Percentiles rank a stretch among this genome's conserved stretches.
phyloP scores from a whole-genome alignment of 495 filamentous ascomycete species.

The Hypoxylon rickii region DNA sequence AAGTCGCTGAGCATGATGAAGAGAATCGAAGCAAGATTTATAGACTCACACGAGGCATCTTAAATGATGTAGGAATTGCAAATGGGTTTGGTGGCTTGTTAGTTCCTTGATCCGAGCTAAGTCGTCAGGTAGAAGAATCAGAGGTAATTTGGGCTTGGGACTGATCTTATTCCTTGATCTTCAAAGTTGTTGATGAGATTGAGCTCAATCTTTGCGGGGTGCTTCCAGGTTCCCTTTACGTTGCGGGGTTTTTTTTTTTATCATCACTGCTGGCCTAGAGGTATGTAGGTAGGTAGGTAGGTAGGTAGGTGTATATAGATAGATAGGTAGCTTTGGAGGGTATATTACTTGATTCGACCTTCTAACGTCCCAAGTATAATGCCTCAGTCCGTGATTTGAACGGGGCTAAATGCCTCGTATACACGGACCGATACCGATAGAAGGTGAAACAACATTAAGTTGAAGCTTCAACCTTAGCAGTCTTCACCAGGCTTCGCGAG shows the following conservation, averaged over 20 bases:
- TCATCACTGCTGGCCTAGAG: too few relatives aligned
- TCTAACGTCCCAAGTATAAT: neutral
- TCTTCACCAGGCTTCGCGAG: too few relatives aligned
- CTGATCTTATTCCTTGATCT: too few relatives aligned
- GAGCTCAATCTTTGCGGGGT: slow-evolving; percentile 23
- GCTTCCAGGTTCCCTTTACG: slow-evolving; percentile 26
- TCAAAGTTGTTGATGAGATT: too few relatives aligned
- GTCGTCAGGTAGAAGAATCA: neutral
- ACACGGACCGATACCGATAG: slow-evolving; percentile 20
- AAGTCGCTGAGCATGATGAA: neutral
- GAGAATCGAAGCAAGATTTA: neutral
- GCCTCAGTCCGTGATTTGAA: neutral
- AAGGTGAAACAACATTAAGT: too few relatives aligned
- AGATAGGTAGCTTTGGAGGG: neutral
- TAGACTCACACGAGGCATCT: slow-evolving; percentile 42
- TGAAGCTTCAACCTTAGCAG: too few relatives aligned
- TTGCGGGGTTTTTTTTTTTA: slow-evolving; percentile 27
- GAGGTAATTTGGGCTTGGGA: too few relatives aligned
- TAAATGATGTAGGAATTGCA: slow-evolving; percentile 24
- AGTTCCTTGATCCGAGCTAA: neutral
- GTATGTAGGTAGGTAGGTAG: too few relatives aligned
- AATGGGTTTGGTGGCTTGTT: slow-evolving; percentile 7
- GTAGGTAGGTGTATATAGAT: too few relatives aligned
- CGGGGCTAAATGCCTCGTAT: neutral
- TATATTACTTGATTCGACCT: neutral